Percentiles rank a stretch among this genome's conserved stretches.
Conservation (phyloP, 73 alveolate species). For the Tetrahymena thermophila region DNA sequence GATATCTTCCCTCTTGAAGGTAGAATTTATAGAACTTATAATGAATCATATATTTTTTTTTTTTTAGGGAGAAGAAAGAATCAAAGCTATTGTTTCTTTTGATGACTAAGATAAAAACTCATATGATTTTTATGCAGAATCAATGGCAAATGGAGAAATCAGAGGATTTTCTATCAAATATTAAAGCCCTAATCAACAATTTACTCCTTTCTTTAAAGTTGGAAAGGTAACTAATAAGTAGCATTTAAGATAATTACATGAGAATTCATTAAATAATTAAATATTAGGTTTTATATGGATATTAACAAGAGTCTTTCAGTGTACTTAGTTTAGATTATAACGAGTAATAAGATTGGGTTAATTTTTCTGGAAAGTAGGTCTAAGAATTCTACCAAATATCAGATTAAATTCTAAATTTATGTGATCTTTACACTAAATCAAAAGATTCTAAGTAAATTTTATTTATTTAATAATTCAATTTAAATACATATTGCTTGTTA, state of each 20-base stretch:
- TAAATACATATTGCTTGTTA: no score
- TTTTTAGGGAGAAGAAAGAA: background rate
- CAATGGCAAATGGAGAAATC: background rate
- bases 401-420: background rate
- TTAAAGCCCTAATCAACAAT: background rate
- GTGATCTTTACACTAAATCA: background rate
- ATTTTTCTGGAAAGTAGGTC: background rate
- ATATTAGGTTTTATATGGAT: background rate
- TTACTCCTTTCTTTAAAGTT: background rate
- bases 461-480: background rate
- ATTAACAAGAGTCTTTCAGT: background rate
- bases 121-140: background rate
- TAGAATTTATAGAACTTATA: background rate
- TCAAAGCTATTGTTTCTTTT: background rate
- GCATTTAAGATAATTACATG: no score
- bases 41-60: background rate
- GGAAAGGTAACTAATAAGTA: background rate
- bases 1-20: background rate
- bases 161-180: background rate
- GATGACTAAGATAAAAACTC: background rate
- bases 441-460: background rate
- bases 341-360: background rate
- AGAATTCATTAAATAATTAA: no score
- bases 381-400: background rate
- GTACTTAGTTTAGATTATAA: background rate